A percentile compares a stretch with the other conserved stretches of the same genome.
These are phyloP conservation scores for Acanthamoeba pearcei DNA, from an alignment of 208 protist genomes.

Conservation along the genomic window DNA sequence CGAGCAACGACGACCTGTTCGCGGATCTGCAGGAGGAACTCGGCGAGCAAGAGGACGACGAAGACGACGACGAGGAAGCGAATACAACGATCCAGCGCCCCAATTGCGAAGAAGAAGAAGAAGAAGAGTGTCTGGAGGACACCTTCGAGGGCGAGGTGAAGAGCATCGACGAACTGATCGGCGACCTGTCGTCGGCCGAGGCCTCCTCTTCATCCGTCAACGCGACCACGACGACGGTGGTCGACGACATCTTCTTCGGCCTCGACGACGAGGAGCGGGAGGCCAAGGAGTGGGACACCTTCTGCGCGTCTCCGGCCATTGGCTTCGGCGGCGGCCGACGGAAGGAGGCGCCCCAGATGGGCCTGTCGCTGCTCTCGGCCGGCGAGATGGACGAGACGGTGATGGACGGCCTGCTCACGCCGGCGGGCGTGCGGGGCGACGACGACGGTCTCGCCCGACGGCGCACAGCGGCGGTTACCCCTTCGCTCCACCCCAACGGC, in stretches of 20 bases:
- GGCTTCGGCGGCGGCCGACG: not conserved
- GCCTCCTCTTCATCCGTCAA: not conserved
- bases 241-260: slow-evolving; percentile 37
- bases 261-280: slow-evolving; percentile 9
- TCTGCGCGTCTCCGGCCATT: not conserved
- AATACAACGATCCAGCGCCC: not conserved
- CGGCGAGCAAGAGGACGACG: not conserved
- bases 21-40: slow-evolving; percentile 29
- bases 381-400: slow-evolving; percentile 10
- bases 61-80: not conserved
- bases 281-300: slow-evolving; percentile 22
- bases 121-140: not conserved
- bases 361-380: not conserved
- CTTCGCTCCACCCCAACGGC: not conserved
- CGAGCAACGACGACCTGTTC: not conserved
- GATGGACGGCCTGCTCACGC: slow-evolving; percentile 30
- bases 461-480: not conserved
- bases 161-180: not conserved
- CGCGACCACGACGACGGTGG: not conserved
- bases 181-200: not conserved
- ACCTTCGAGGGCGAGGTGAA: not conserved
- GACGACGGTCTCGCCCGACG: not conserved
- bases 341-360: not conserved
- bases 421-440: not conserved
- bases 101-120: not conserved